A percentile compares a stretch with the other conserved stretches of the same genome.
Conservation (phyloP, 106 monocot species). For the Dioscorea zingiberensis region DNA sequence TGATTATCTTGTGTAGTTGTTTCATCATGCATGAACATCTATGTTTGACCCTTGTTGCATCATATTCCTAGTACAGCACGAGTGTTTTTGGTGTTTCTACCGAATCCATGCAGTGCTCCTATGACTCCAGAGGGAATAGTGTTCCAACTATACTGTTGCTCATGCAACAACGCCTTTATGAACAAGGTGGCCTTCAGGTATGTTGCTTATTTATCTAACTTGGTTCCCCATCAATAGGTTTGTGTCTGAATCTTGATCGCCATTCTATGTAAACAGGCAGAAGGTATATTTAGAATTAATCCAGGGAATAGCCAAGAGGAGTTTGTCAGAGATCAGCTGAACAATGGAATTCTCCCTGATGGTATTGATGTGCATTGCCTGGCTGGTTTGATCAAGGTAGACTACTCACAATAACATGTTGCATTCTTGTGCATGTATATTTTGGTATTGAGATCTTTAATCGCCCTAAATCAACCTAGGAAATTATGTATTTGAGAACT, state of each 20-base stretch:
- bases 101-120: conserved; percentile 70
- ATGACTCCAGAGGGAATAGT: conserved; percentile 65
- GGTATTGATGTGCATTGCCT: conserved; percentile 60
- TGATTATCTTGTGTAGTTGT: background rate
- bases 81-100: conserved; percentile 68
- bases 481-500: too few species aligned
- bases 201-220: background rate
- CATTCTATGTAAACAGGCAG: conserved; percentile 30
- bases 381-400: conserved; percentile 32
- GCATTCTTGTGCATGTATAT: too few species aligned
- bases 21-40: background rate
- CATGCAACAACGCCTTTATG: conserved; percentile 59
- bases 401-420: too few species aligned
- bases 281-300: conserved; percentile 58
- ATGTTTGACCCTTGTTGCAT: background rate
- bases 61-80: conserved; percentile 27
- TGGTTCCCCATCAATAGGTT: background rate
- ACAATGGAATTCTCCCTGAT: conserved; percentile 46
- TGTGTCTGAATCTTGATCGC: conserved; percentile 3
- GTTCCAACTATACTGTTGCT: conserved; percentile 63
- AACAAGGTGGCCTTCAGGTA: conserved; percentile 59
- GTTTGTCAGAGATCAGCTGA: conserved; percentile 53
- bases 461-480: too few species aligned
- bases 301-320: conserved; percentile 58
- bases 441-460: too few species aligned